Evolutionary conservation across 2,329 filamentous ascomycete species (phyloP), one percentile per base, ranked within the genome.

Genomic region (Bimuria novae-zelandiae): DNA sequence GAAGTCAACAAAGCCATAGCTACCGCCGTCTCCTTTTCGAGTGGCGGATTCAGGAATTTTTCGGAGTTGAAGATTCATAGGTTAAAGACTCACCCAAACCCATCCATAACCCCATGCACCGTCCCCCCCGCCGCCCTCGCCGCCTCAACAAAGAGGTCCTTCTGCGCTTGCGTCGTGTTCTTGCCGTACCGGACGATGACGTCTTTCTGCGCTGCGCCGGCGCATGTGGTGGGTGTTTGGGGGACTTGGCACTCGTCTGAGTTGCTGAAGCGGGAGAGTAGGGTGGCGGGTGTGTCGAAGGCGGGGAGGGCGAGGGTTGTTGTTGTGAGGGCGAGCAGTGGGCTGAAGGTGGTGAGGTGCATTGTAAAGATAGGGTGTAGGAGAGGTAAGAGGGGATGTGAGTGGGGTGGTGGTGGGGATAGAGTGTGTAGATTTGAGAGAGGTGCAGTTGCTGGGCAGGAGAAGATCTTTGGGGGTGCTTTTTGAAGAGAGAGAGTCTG

Each of bases 101-200:
- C 42, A 4, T 45, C 21, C 40, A 50, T 55, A 11, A 54, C 56
- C 12, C 56, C 42, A 6, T 50, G 11, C 7, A 64, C 33, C 10
- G 49, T 48, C 10, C 47, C 54, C 4, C 61, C 61, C 23, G 52
- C 45, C 7, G 32, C 50, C 46, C 55, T 59, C 10, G 47, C 56
- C 8, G 56, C 60, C n/a, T 47, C 39, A 1, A 56, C 14, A 14
- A 61, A 50, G 30, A 62, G 21, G 8, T 44, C 47, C n/a, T 48
- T 45, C 33, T 55, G 14, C 11, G 32, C 43, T 8, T 43, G 25
- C 6, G 44, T 47, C 6, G 32, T 21, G 17, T 46, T 44, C n/a
- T 45, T 52, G 41, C 39, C 36, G 36, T 54, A 62, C 8, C 46
- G 29, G 17, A 64, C 44, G 30, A 64, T 62, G 56, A 64, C 52